Conservation (phyloP, 208 protist species). For the Trypanosoma scelopori region DNA sequence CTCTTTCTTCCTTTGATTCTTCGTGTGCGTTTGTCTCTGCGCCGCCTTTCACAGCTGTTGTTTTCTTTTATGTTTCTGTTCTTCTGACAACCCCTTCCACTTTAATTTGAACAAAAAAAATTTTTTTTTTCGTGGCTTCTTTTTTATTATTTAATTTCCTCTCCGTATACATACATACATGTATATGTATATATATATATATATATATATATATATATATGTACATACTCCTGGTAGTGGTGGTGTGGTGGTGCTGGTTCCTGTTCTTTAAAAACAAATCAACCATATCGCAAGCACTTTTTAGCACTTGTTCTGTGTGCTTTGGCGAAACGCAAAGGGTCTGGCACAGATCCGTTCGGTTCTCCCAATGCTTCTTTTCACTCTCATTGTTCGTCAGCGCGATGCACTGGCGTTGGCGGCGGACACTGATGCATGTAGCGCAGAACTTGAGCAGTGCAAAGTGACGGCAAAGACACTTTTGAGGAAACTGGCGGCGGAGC, state of each 20-base stretch:
- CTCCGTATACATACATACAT: too few species aligned
- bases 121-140: background rate
- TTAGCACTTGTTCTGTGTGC: background rate
- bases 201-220: too few species aligned
- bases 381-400: slow-evolving; percentile 34
- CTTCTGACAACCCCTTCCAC: too few species aligned
- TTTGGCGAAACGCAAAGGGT: background rate
- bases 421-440: slow-evolving; percentile 30
- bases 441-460: slow-evolving; percentile 31
- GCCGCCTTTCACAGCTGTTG: background rate
- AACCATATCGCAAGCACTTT: too few species aligned
- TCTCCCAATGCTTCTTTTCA: slow-evolving; percentile 40
- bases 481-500: slow-evolving; percentile 25
- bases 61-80: slow-evolving; percentile 14
- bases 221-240: too few species aligned
- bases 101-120: too few species aligned
- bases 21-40: background rate
- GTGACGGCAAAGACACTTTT: slow-evolving; percentile 30
- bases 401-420: slow-evolving; percentile 40
- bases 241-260: too few species aligned
- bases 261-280: too few species aligned
- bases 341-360: background rate
- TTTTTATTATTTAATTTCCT: too few species aligned
- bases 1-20: too few species aligned
- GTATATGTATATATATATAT: too few species aligned